Conservation (phyloP, 163 green algal species). For the Prototheca cutis region DNA sequence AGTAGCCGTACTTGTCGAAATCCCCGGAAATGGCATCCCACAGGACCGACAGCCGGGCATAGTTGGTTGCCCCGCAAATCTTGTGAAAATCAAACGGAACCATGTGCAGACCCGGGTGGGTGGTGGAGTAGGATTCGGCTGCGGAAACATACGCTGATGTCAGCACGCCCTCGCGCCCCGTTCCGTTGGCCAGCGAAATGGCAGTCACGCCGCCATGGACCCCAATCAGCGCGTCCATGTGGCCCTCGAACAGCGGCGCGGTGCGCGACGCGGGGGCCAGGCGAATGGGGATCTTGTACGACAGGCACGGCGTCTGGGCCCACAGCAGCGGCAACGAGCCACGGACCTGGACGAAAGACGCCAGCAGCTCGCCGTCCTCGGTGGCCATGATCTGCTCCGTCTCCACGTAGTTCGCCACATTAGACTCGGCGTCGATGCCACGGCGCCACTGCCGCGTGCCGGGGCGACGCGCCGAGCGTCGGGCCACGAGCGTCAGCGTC, state of each 20-base stretch:
- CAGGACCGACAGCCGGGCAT: slow-evolving; percentile 45
- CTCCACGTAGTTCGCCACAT: slow-evolving; percentile 85
- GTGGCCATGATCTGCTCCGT: slow-evolving; percentile 73
- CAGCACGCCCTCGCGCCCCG: slow-evolving; percentile 66
- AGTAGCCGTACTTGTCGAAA: slow-evolving; percentile 32
- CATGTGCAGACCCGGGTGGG: slow-evolving; percentile 23
- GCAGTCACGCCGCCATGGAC: slow-evolving; percentile 52
- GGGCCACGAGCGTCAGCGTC: slow-evolving; percentile 64
- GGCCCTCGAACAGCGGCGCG: slow-evolving; percentile 39
- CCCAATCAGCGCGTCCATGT: slow-evolving; percentile 42
- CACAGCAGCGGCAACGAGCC: slow-evolving; percentile 79
- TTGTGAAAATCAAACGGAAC: slow-evolving; percentile 85
- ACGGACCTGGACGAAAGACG: slow-evolving; percentile 44
- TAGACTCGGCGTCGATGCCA: slow-evolving; percentile 43
- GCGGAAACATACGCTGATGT: slow-evolving; percentile 8
- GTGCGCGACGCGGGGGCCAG: slow-evolving; percentile 31
- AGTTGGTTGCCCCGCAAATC: slow-evolving; percentile 62
- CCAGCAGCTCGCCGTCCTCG: slow-evolving; percentile 13
- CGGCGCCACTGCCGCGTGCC: slow-evolving; percentile 77
- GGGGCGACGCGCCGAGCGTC: slow-evolving; percentile 40
- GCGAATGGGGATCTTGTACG: slow-evolving; percentile 81
- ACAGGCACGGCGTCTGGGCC: slow-evolving; percentile 80
- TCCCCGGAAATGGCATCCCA: slow-evolving; percentile 39
- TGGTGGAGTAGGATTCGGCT: slow-evolving; percentile 7
- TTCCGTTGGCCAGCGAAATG: slow-evolving; percentile 76